Base-by-base conservation (phyloP, 2,329 filamentous ascomycete species). In the Paracoccidioides lutzii region DNA sequence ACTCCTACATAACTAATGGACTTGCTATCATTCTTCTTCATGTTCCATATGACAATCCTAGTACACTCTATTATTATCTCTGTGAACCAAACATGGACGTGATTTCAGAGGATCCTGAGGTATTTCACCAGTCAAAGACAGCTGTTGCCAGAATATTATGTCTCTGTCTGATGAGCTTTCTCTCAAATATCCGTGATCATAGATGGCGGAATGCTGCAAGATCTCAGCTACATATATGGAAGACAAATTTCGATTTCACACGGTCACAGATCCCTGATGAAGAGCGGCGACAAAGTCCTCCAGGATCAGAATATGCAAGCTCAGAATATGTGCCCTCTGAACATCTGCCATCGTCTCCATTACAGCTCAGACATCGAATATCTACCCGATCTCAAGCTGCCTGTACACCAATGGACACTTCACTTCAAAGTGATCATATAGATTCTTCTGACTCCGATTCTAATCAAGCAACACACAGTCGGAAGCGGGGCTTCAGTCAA, bases 31-130 rank as follows among this genome's bases (percentile, higher is more conserved):
- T 56, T 32, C 42, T 61, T 35, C 59, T 64, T 30, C 43, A 55
- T 12, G 56, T 67, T 5, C 59, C 53, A 6, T 38, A 59, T 5
- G 49, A 67, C 38, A 57, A 66, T 7, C 62, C 63, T 6, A 57
- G 28, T 12, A 64, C 57, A 5, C 61, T 68, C 2, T 64, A 65
- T 56, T 67, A 68, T 57, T 60, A 63, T 58, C 57, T 65, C 10
- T 62, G 60, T 55, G 61, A 67, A 32, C 65, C 62, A 1, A 61
- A 63, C 33, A 58, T 52, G 30, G 63, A 66, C 33, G 55, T 59
- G 33, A 40, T 58, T 48, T 6, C n/a, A 32, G 55, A 55, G 7
- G 53, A 55, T 43, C n/a, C 41, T 22, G 41, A 43, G n/a, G 63
- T 2, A 58, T 65, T 43, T 22, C 41, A 43, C 6, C 53, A 53